Evolutionary conservation across 495 filamentous ascomycete genomes (phyloP).

Genomic region (Tricharina praecox): DNA sequence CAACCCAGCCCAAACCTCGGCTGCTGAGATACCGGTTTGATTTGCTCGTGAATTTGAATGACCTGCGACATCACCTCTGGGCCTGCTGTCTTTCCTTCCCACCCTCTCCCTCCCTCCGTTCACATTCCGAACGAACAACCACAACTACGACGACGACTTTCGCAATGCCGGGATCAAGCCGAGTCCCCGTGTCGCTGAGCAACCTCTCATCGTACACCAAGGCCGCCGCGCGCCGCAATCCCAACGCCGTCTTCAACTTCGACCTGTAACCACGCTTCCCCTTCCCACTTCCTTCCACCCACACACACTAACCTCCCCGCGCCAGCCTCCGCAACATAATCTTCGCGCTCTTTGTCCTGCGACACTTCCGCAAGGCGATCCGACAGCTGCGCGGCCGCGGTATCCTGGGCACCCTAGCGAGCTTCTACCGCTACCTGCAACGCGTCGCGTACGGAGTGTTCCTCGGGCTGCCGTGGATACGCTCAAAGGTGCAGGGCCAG

Average conservation of each 20-base stretch:
- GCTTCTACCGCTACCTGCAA: constrained; percentile 51
- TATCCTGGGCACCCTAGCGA: constrained; percentile 56
- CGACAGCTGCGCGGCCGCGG: constrained; percentile 80
- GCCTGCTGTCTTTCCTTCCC: too few species aligned
- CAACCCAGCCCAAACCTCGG: too few species aligned
- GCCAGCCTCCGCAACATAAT: constrained; percentile 73
- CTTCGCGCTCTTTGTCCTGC: constrained; percentile 76
- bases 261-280: constrained; percentile 84
- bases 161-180: constrained; percentile 43
- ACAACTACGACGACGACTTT: too few species aligned
- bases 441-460: constrained; percentile 70
- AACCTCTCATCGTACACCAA: constrained; percentile 41
- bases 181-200: constrained; percentile 50
- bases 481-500: constrained; percentile 64
- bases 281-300: too few species aligned
- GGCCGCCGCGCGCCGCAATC: constrained; percentile 33
- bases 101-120: too few species aligned
- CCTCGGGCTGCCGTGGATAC: constrained; percentile 67
- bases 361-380: constrained; percentile 65
- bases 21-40: too few species aligned
- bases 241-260: constrained; percentile 50
- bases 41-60: too few species aligned
- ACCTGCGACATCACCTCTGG: too few species aligned
- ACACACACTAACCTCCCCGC: too few species aligned
- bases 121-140: too few species aligned